Evolutionary conservation across 345 rosid genomes (phyloP).

Genomic region (Lagerstroemia speciosa): DNA sequence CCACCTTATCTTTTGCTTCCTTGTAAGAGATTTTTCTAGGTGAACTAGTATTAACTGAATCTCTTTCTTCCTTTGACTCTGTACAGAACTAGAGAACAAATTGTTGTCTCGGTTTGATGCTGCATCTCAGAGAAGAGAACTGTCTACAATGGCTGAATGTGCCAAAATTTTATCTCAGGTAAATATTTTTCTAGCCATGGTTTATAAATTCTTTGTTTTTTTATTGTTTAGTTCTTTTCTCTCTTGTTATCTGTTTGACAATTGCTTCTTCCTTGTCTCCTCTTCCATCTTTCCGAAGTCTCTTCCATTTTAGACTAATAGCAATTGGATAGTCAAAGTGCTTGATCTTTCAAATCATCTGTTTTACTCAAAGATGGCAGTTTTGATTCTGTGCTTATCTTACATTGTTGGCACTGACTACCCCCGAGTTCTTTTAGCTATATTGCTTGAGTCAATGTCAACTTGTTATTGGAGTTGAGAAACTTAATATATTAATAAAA

Average conservation of each 20-base stretch:
- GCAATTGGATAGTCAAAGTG: neutral
- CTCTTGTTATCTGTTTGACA: neutral
- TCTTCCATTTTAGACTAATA: neutral
- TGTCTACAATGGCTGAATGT: slow-evolving; percentile 97
- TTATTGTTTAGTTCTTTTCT: neutral
- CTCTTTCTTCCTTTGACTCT: slow-evolving; percentile 7
- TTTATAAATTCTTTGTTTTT: neutral
- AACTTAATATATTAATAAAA: neutral
- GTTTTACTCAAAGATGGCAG: neutral
- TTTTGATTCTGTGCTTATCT: neutral
- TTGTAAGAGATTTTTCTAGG: neutral
- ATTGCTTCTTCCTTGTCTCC: too few relatives aligned
- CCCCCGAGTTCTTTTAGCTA: neutral
- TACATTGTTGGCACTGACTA: neutral
- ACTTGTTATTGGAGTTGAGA: neutral
- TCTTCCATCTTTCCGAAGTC: neutral
- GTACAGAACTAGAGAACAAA: slow-evolving; percentile 90
- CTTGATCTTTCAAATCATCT: neutral
- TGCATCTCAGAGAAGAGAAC: slow-evolving; percentile 90
- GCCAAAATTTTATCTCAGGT: slow-evolving; percentile 99
- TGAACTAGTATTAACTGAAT: neutral
- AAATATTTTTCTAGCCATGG: slow-evolving; percentile 6
- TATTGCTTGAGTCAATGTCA: neutral
- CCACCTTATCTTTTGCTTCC: too few relatives aligned
- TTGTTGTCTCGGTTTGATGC: slow-evolving; percentile 89